phyloP scores from a whole-genome alignment of 495 filamentous ascomycete species.

The Lasiosphaeria ovina region DNA sequence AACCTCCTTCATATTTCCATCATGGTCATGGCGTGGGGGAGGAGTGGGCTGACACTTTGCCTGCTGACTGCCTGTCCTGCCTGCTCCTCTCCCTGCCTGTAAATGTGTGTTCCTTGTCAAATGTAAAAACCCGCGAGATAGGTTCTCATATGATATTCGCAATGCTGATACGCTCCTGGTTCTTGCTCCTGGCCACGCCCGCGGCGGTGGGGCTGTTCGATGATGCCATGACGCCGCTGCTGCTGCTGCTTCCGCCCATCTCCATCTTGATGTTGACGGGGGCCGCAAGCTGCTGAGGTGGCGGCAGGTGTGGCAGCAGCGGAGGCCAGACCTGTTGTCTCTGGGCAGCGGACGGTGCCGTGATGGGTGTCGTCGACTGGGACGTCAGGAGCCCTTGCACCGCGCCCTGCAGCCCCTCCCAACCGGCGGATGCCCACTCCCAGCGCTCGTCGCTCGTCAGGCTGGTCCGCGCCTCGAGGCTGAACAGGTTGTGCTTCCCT shows the following conservation, averaged over 20 bases:
- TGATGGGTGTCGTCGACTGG: constrained; percentile 12
- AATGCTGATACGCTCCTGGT: constrained; percentile 67
- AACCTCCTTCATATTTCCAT: too few relatives aligned
- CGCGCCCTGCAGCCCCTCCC: constrained; percentile 28
- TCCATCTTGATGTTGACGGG: constrained; percentile 35
- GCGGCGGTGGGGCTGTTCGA: constrained; percentile 29
- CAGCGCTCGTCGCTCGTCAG: constrained; percentile 26
- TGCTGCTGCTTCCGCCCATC: constrained; percentile 15
- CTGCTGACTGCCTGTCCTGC: too few relatives aligned
- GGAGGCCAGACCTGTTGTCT: constrained; percentile 11
- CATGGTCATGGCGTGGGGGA: too few relatives aligned
- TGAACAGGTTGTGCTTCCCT: constrained; percentile 16
- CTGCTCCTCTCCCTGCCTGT: too few relatives aligned
- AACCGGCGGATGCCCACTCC: constrained; percentile 24
- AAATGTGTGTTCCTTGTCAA: too few relatives aligned
- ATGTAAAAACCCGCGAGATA: not conserved
- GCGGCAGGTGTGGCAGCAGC: constrained; percentile 22
- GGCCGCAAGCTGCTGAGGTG: constrained; percentile 23
- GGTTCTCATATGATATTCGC: constrained; percentile 67
- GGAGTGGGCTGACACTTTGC: too few relatives aligned
- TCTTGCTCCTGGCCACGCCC: constrained; percentile 34
- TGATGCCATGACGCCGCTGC: constrained; percentile 1
- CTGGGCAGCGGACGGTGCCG: not conserved
- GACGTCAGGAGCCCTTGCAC: constrained; percentile 23
- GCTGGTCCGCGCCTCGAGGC: constrained; percentile 25